phyloP scores from a whole-genome alignment of 2,329 filamentous ascomycete species.

The Fusarium hainanense region DNA sequence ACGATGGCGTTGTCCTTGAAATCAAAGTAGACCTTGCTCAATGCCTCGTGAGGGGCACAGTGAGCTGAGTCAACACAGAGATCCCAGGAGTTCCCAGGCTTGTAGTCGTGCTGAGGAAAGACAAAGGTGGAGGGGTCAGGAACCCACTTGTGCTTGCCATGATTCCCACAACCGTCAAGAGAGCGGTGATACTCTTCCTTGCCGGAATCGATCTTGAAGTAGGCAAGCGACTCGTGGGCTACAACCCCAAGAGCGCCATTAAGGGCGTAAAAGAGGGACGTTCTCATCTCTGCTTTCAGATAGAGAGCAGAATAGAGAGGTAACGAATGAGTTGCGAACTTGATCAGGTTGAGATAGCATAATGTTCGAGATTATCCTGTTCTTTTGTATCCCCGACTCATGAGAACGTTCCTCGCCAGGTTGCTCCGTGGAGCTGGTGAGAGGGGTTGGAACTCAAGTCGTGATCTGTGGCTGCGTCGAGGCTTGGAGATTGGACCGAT shows the following conservation, averaged over 20 bases:
- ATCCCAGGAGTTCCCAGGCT: conserved; percentile 40
- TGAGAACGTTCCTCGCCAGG: no score
- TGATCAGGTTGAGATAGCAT: conserved; percentile 24
- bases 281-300: conserved; percentile 38
- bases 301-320: conserved; percentile 23
- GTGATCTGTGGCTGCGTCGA: conserved; percentile 1
- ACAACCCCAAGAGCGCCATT: conserved; percentile 40
- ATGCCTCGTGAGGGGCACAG: conserved; percentile 39
- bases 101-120: conserved; percentile 39
- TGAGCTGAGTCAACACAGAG: conserved; percentile 38
- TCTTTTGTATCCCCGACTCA: conserved; percentile 31
- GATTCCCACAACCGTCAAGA: conserved; percentile 41
- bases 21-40: conserved; percentile 42
- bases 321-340: conserved; percentile 36
- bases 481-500: conserved; percentile 16
- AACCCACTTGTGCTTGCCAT: conserved; percentile 42
- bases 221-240: conserved; percentile 41
- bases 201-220: conserved; percentile 32
- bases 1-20: conserved; percentile 44
- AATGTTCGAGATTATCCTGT: conserved; percentile 1
- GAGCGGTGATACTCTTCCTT: conserved; percentile 16
- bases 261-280: conserved; percentile 42
- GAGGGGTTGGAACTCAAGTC: conserved; percentile 6
- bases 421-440: not conserved
- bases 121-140: conserved; percentile 43